Conservation (phyloP, 1,284 basidiomycete genomes). For the Cryptococcus sp. region DNA sequence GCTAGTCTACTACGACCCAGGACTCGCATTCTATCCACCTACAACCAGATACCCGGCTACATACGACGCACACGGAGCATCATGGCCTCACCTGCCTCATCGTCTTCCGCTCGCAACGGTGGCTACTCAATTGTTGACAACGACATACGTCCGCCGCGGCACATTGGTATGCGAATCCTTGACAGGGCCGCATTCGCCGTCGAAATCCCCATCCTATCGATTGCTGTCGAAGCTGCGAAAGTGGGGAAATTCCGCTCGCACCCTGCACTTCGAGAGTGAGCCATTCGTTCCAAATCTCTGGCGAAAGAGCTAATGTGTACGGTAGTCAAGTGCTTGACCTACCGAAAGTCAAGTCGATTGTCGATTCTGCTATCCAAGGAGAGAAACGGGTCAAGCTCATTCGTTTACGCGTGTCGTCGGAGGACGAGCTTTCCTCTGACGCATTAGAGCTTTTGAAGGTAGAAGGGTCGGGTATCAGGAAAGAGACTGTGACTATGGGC, state of each 20-base stretch:
- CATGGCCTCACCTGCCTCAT: constrained; percentile 1
- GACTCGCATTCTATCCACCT: too few species aligned
- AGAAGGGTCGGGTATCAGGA: constrained; percentile 61
- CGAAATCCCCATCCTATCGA: constrained; percentile 66
- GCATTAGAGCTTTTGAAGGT: constrained; percentile 61
- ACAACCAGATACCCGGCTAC: too few species aligned
- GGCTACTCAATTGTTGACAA: neutral
- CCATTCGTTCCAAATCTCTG: neutral
- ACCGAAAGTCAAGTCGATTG: constrained; percentile 65
- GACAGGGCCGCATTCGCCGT: constrained; percentile 67
- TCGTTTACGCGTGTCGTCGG: constrained; percentile 20
- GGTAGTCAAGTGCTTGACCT: constrained; percentile 63
- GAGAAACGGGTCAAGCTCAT: constrained; percentile 55
- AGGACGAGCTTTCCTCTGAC: constrained; percentile 66
- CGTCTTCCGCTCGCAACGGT: constrained; percentile 6
- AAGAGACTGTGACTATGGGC: constrained; percentile 64
- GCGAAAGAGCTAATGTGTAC: neutral
- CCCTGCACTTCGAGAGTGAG: constrained; percentile 62
- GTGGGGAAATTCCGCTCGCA: constrained; percentile 63
- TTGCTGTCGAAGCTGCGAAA: constrained; percentile 62
- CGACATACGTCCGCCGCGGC: constrained; percentile 39
- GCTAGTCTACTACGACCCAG: too few species aligned
- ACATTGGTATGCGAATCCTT: constrained; percentile 53
- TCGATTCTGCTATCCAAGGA: constrained; percentile 58
- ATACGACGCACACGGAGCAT: too few species aligned